A percentile compares a stretch with the other conserved stretches of the same genome.
phyloP scores from a whole-genome alignment of 495 filamentous ascomycete species.

The Stereocaulon alpinum region DNA sequence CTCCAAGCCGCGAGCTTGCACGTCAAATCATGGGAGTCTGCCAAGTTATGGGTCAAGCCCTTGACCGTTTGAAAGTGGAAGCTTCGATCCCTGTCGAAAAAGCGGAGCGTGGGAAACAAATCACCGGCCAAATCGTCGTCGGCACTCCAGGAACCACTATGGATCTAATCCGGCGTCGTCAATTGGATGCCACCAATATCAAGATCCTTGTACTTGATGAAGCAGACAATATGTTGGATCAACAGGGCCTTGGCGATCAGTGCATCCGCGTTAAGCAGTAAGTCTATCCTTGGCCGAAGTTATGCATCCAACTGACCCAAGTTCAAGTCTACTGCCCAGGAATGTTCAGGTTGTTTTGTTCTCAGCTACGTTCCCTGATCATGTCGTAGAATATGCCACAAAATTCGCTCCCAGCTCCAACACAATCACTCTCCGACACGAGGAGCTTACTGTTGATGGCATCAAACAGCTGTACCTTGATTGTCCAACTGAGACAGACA shows the following conservation, averaged over 20 bases:
- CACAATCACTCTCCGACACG: constrained; percentile 73
- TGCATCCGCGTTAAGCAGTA: constrained; percentile 79
- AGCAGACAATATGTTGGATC: constrained; percentile 92
- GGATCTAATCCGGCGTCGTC: constrained; percentile 66
- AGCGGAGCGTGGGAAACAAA: constrained; percentile 44
- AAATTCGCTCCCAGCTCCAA: constrained; percentile 77
- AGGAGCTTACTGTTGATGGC: constrained; percentile 90
- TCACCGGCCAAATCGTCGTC: constrained; percentile 69
- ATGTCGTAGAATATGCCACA: constrained; percentile 69
- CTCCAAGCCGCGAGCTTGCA: constrained; percentile 88
- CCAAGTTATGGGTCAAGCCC: constrained; percentile 68
- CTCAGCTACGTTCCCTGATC: constrained; percentile 86
- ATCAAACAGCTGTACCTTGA: constrained; percentile 98
- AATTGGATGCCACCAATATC: constrained; percentile 53
- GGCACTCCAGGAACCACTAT: constrained; percentile 91
- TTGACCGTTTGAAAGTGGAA: constrained; percentile 56
- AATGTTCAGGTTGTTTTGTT: constrained; percentile 80
- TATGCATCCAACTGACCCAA: not conserved
- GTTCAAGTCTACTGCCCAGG: constrained; percentile 52
- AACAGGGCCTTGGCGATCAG: constrained; percentile 90
- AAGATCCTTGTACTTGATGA: constrained; percentile 83
- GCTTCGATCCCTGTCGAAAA: constrained; percentile 73
- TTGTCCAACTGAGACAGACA: constrained; percentile 65
- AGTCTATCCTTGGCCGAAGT: constrained; percentile 27
- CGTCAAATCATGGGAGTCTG: constrained; percentile 87